Evolutionary conservation across 306 rosid genomes (phyloP).

Genomic region (Vicia villosa): DNA sequence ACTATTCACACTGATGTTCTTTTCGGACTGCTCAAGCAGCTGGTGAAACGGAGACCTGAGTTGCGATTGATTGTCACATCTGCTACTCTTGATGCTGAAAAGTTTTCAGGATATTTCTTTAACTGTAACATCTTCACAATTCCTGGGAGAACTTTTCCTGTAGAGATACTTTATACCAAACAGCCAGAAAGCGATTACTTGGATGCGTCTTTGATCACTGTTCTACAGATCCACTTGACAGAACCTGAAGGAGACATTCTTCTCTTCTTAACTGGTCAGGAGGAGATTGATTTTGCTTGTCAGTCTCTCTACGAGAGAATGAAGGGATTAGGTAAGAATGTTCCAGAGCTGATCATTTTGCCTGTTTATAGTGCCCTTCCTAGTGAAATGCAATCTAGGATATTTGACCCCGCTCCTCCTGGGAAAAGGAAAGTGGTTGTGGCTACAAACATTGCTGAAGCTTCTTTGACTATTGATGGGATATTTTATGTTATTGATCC

Average conservation of each 20-base stretch:
- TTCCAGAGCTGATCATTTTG: slow-evolving; percentile 77
- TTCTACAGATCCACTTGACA: slow-evolving; percentile 79
- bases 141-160: slow-evolving; percentile 92
- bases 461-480: slow-evolving; percentile 89
- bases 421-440: slow-evolving; percentile 91
- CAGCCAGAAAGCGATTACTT: slow-evolving; percentile 86
- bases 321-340: slow-evolving; percentile 73
- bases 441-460: slow-evolving; percentile 93
- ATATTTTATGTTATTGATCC: slow-evolving; percentile 85
- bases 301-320: slow-evolving; percentile 84
- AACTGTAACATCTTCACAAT: slow-evolving; percentile 74
- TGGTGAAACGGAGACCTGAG: slow-evolving; percentile 74
- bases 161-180: slow-evolving; percentile 74
- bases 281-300: slow-evolving; percentile 90
- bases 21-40: slow-evolving; percentile 81
- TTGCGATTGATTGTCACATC: slow-evolving; percentile 82
- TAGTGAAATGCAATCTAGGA: slow-evolving; percentile 84
- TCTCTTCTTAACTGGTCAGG: slow-evolving; percentile 93
- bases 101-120: slow-evolving; percentile 84
- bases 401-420: slow-evolving; percentile 86
- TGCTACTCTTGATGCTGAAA: slow-evolving; percentile 90
- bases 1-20: slow-evolving; percentile 84
- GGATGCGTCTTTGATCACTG: slow-evolving; percentile 77
- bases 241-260: slow-evolving; percentile 94
- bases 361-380: slow-evolving; percentile 90